These are phyloP conservation scores for Plasmodium berghei DNA, from an alignment of 169 alveolate species.

Conservation along the genomic window DNA sequence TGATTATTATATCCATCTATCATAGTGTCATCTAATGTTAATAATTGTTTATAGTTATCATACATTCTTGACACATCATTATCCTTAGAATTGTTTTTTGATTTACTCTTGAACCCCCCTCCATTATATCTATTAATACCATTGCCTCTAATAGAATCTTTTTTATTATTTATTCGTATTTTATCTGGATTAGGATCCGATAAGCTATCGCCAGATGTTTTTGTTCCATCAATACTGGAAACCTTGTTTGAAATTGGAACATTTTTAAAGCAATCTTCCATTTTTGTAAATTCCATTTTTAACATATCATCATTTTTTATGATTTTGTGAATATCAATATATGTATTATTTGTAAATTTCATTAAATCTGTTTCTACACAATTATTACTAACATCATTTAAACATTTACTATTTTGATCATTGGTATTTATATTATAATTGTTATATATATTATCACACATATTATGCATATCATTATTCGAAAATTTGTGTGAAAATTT, in stretches of 20 bases:
- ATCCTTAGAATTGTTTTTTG: slow-evolving; percentile 5
- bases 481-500: too few species aligned
- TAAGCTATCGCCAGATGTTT: too few species aligned
- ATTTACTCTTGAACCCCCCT: background rate
- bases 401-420: too few species aligned
- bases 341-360: slow-evolving; percentile 40
- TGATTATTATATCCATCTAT: slow-evolving; percentile 26
- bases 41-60: slow-evolving; percentile 26
- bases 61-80: slow-evolving; percentile 22
- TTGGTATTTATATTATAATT: background rate
- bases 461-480: background rate
- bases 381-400: background rate
- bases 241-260: background rate
- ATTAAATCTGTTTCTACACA: slow-evolving; percentile 37
- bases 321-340: slow-evolving; percentile 58
- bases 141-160: too few species aligned
- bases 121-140: background rate
- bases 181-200: too few species aligned
- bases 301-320: slow-evolving; percentile 50
- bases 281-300: slow-evolving; percentile 45
- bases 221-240: too few species aligned
- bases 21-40: slow-evolving; percentile 6
- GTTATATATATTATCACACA: background rate
- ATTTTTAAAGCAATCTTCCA: slow-evolving; percentile 36
- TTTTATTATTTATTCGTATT: too few species aligned